phyloP scores from a whole-genome alignment of 139 green algal species.

The Penium margaritaceum region DNA sequence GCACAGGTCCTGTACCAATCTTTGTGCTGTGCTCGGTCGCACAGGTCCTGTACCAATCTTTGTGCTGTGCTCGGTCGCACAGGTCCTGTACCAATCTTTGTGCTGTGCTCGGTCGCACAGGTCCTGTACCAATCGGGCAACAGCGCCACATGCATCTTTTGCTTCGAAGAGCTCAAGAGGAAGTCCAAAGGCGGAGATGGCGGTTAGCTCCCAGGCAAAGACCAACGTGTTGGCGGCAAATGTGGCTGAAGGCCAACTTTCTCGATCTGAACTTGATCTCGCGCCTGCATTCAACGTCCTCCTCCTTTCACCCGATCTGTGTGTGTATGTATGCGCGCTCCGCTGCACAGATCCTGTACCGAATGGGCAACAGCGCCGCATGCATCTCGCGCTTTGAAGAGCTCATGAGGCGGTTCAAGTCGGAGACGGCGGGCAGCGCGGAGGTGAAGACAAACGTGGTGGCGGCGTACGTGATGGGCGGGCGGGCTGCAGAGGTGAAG shows the following conservation, averaged over 20 bases:
- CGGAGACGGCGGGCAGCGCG: constrained; percentile 45
- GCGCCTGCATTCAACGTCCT: background rate
- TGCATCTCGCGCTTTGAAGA: constrained; percentile 50
- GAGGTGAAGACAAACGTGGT: constrained; percentile 78
- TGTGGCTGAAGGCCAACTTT: no score
- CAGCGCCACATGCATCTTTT: constrained; percentile 48
- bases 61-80: constrained; percentile 24
- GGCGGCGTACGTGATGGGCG: constrained; percentile 69
- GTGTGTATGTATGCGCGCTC: background rate
- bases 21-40: no score
- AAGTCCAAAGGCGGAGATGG: no score
- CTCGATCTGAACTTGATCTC: no score
- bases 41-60: no score
- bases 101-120: constrained; percentile 23
- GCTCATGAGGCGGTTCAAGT: constrained; percentile 56
- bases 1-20: no score
- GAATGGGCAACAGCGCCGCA: constrained; percentile 56
- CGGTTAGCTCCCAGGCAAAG: background rate
- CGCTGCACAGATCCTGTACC: constrained; percentile 67
- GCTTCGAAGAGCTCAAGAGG: constrained; percentile 46
- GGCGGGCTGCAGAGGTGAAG: constrained; percentile 57
- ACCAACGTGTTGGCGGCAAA: background rate
- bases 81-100: constrained; percentile 70
- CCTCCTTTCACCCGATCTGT: background rate
- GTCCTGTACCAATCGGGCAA: constrained; percentile 70